Conservation (phyloP, 163 green algal species). For the Volvox carteri region DNA sequence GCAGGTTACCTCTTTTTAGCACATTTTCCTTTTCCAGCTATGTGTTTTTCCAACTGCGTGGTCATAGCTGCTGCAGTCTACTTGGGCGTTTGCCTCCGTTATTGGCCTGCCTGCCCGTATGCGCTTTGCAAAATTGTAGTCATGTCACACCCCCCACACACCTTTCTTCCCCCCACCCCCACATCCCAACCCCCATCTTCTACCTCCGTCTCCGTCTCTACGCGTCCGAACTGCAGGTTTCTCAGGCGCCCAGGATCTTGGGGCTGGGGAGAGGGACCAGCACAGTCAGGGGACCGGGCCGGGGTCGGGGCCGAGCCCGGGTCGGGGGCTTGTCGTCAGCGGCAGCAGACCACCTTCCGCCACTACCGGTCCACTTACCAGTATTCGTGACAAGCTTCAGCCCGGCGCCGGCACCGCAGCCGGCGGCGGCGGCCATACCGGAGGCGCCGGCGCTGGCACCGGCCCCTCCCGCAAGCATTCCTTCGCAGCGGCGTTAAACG, state of each 20-base stretch:
- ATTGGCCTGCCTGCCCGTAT: too few species aligned
- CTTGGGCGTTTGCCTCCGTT: too few species aligned
- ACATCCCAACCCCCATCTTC: too few species aligned
- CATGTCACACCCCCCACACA: too few species aligned
- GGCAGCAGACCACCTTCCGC: slow-evolving; percentile 54
- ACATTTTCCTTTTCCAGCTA: too few species aligned
- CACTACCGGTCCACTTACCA: slow-evolving; percentile 22
- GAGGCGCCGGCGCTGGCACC: background rate
- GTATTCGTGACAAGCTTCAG: slow-evolving; percentile 51
- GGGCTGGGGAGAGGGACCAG: background rate
- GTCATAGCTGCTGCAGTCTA: too few species aligned
- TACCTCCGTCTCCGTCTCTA: too few species aligned
- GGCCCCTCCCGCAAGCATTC: slow-evolving; percentile 1
- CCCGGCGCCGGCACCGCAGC: background rate
- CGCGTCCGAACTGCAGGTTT: too few species aligned
- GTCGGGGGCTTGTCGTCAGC: background rate
- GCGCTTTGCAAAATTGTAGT: too few species aligned
- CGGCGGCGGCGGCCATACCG: background rate
- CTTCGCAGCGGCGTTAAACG: background rate
- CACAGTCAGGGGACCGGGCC: background rate
- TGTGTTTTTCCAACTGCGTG: too few species aligned
- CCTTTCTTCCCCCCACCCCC: too few species aligned
- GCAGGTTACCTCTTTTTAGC: too few species aligned
- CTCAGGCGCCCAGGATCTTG: background rate
- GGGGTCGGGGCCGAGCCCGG: slow-evolving; percentile 4